Evolutionary conservation across 306 rosid genomes (phyloP), one percentile per base, ranked within the genome.

Genomic region (Fragaria nilgerrensis): DNA sequence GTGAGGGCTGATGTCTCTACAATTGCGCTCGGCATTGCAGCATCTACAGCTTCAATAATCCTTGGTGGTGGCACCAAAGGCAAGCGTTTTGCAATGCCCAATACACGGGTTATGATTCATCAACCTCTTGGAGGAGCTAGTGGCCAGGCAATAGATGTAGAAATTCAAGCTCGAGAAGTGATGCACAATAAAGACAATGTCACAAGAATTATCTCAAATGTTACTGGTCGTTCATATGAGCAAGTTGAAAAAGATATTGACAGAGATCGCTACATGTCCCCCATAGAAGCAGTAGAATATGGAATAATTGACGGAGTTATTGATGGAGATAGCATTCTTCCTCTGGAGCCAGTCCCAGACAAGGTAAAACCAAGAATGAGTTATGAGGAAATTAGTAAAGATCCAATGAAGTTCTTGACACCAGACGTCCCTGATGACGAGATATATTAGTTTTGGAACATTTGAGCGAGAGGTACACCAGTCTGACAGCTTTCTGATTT

Each of bases 101-200:
- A 92, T 73, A 84, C 99, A 16, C 85, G 99, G 73, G 88, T 95
- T 58, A 95, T 95, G 99, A 84, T 95, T 76, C 93, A 88, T 80
- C 99, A 95, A 82, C 99, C 99, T 69, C 86, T 86, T 5, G 99
- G 99, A 88, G 97, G 99, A 76, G 93, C 97, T n/a, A 90, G 97
- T 55, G 99, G 99, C n/a, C 91, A 90, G 85, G 99, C 92, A 8
- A 73, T 91, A 77, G 99, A 95, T 78, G 97, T 95, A 66, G 99
- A 92, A 77, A 91, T 95, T 79, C 97, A 92, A 84, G 99, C 99
- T 36, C 83, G 82, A 36, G 99, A 95, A 89, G 88, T 92, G 72
- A 85, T 92, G 97, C 88, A 87, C 72, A 88, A 82, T 81, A 92
- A 92, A 85, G 84, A 88, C 47, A 92, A 88, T 22, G 82, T 95